Percentiles rank a stretch among this genome's conserved stretches.
Conservation (phyloP, 2,329 filamentous ascomycete species). For the Neopestalotiopsis sp. region DNA sequence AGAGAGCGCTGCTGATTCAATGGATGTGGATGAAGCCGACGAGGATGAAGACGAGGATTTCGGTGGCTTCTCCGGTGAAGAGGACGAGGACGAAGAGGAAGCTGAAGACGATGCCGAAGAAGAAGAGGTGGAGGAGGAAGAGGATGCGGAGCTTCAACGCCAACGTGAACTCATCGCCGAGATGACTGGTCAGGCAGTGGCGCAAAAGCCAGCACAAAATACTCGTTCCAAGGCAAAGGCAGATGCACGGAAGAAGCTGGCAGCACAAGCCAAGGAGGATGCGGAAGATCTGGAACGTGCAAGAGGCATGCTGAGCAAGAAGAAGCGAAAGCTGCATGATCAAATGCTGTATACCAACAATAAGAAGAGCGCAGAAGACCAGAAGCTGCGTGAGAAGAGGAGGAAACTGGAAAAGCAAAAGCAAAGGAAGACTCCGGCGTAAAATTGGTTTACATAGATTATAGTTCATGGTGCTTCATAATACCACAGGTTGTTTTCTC, state of each 20-base stretch:
- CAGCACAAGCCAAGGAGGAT: constrained; percentile 74
- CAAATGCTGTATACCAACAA: constrained; percentile 97
- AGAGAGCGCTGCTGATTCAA: constrained; percentile 50
- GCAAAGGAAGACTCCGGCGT: constrained; percentile 37
- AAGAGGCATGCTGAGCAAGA: constrained; percentile 98
- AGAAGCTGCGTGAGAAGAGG: constrained; percentile 85
- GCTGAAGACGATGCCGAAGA: constrained; percentile 44
- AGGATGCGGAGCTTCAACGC: constrained; percentile 69
- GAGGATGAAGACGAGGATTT: constrained; percentile 46
- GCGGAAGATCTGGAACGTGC: constrained; percentile 88
- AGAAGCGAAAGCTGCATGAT: constrained; percentile 96
- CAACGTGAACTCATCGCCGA: constrained; percentile 94
- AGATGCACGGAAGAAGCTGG: constrained; percentile 71
- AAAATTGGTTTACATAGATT: constrained; percentile 19
- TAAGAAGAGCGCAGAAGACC: constrained; percentile 89
- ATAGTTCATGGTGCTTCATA: constrained; percentile 21
- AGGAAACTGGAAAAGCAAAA: constrained; percentile 79
- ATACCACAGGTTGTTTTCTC: constrained; percentile 23
- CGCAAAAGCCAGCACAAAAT: constrained; percentile 50
- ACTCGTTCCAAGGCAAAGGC: constrained; percentile 68
- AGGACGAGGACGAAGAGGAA: constrained; percentile 42
- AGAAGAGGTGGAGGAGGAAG: constrained; percentile 63
- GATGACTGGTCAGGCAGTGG: constrained; percentile 70
- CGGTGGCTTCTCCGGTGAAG: constrained; percentile 56
- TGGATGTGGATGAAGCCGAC: constrained; percentile 56